phyloP scores from a whole-genome alignment of 441 rosid species.

The Croton laevigatus region DNA sequence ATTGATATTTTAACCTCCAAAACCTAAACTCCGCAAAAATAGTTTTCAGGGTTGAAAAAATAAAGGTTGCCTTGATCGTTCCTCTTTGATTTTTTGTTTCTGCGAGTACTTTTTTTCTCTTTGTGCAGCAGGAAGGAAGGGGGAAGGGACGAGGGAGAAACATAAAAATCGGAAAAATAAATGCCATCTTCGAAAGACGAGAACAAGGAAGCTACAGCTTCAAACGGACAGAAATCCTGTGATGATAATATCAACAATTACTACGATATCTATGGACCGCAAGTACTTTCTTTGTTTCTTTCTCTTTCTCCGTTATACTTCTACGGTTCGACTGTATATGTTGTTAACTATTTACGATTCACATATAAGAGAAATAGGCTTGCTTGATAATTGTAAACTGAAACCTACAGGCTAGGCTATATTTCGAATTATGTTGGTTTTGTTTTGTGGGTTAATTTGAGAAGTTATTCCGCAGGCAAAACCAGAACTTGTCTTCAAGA shows the following conservation, averaged over 20 bases:
- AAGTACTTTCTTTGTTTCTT: conserved; percentile 28
- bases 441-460: not conserved
- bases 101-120: not conserved
- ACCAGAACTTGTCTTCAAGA: conserved; percentile 71
- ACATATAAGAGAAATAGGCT: not conserved
- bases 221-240: conserved; percentile 31
- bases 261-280: conserved; percentile 74
- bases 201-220: conserved; percentile 25
- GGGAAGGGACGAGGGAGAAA: not conserved
- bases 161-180: not conserved
- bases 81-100: not conserved
- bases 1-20: too few species aligned
- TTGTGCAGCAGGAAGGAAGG: not conserved
- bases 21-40: too few species aligned
- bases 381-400: not conserved
- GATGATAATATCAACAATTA: conserved; percentile 22
- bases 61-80: too few species aligned
- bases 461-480: conserved; percentile 53
- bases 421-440: not conserved
- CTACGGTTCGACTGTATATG: not conserved
- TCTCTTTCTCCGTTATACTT: not conserved
- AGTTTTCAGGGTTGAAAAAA: too few species aligned
- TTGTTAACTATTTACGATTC: not conserved
- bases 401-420: not conserved
- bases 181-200: conserved; percentile 40